Evolutionary conservation across 1,284 basidiomycete species (phyloP), one percentile per base, ranked within the genome.

Genomic region (Phellopilus nigrolimitatus): DNA sequence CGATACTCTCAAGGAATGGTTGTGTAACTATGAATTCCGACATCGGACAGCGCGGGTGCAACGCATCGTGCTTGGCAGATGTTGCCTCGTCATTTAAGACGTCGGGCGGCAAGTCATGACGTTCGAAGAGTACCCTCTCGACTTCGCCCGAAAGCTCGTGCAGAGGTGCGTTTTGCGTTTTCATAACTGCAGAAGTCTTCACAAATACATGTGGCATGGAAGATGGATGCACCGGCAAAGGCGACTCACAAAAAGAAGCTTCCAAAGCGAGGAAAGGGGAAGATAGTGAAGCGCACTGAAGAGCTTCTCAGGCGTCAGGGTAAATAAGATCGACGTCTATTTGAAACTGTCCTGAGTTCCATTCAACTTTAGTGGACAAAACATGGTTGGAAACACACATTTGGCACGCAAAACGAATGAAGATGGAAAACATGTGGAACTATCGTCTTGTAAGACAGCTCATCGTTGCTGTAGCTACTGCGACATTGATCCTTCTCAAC

Each of bases 341-440:
- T 2, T 13, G 31, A 3, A n/a, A 34, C 44, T 6, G 24, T 40
- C 30, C 28, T 53, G 8, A 49, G 42, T 55, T 58, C 41, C 28
- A 39, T 39, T 24, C 31, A 42, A n/a, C n/a, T 19, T 6, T 53
- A 92, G 91, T 71, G 22, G 75, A 89, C 58, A 95, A 95, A 65
- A 71, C 74, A 7, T 97, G 94, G 94, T 78, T 97, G 0, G 91
- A 93, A 62, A 94, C 92, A 3, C 94, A 97, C 64, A 67, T 95
- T 21, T 97, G 91, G 88, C 94, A 97, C 62, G 87, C 93, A 1
- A 97, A 95, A 66, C 79, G 93, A 1, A 94, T 94, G 81, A 82
- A 87, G 58, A 95, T 97, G 94, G 76, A 83, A 57, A 84, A 84
- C 58, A 74, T 89, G 64, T 97, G 93, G 92, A 91, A 90, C 0